Percentiles rank a stretch among this genome's conserved stretches.
These are phyloP conservation scores for Pelargonium myrrhifolium DNA, from an alignment of 441 rosid genomes.

Conservation along the genomic window DNA sequence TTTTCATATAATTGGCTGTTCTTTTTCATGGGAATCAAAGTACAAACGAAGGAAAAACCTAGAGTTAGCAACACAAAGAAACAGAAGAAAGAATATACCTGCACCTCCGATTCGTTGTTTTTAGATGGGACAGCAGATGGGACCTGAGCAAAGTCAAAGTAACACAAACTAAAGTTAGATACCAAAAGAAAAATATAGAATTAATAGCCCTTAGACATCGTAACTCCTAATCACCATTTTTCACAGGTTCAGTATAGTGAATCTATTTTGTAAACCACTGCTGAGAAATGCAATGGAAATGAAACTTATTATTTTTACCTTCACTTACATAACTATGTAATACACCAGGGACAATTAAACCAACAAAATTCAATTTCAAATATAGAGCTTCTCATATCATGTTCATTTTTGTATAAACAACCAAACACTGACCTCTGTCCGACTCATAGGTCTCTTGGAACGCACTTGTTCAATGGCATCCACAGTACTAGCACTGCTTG, in stretches of 20 bases:
- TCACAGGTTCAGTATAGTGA: background rate
- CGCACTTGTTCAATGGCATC: conserved; percentile 65
- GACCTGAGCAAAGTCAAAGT: conserved; percentile 40
- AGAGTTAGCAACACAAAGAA: background rate
- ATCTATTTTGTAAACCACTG: conserved; percentile 2
- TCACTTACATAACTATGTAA: background rate
- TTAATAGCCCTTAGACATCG: conserved; percentile 5
- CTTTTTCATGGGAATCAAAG: too few species aligned
- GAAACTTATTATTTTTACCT: background rate
- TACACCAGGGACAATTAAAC: background rate
- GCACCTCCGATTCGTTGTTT: conserved; percentile 27
- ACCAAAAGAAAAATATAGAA: background rate
- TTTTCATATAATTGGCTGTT: too few species aligned
- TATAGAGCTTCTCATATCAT: background rate
- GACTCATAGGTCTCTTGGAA: conserved; percentile 82
- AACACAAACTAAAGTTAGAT: conserved; percentile 10
- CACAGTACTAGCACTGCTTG: conserved; percentile 49
- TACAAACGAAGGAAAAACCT: too few species aligned
- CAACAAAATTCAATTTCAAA: background rate
- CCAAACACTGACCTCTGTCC: conserved; percentile 60
- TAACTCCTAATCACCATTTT: background rate
- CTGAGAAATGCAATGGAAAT: background rate
- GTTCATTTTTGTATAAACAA: conserved; percentile 9
- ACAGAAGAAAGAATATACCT: conserved; percentile 28
- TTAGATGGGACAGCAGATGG: conserved; percentile 58